Evolutionary conservation across 2,329 filamentous ascomycete species (phyloP).

Genomic region (Xylariaceae sp.): DNA sequence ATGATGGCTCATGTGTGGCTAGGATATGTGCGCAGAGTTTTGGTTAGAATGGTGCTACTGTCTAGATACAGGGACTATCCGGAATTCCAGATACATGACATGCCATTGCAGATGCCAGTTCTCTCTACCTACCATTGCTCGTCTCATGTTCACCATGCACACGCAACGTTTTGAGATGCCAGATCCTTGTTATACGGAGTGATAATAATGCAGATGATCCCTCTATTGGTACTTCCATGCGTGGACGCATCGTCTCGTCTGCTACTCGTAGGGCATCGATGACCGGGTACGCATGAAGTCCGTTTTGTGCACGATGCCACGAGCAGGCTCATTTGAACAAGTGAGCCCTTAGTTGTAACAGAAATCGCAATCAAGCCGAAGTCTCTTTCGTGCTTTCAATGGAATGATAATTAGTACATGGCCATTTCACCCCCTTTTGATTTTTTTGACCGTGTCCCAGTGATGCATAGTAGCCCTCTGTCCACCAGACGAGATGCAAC

Average conservation of each 20-base stretch:
- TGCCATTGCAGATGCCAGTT: slow-evolving; percentile 11
- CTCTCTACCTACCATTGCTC: slow-evolving; percentile 8
- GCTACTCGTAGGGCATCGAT: slow-evolving; percentile 17
- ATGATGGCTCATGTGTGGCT: slow-evolving; percentile 3
- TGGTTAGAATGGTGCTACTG: slow-evolving; percentile 8
- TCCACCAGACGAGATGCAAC: neutral
- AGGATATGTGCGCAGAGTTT: slow-evolving; percentile 11
- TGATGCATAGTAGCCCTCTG: neutral
- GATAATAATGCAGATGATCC: neutral
- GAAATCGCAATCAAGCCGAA: too few species aligned
- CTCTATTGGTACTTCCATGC: slow-evolving; percentile 12
- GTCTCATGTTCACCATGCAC: slow-evolving; percentile 3
- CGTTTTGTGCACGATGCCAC: slow-evolving; percentile 3
- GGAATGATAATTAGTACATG: too few species aligned
- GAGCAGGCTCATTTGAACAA: neutral
- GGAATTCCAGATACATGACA: slow-evolving; percentile 7
- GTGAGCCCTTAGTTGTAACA: too few species aligned
- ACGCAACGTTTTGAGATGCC: slow-evolving; percentile 12
- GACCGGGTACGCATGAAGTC: slow-evolving; percentile 9
- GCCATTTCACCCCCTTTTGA: neutral
- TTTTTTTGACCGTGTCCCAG: neutral
- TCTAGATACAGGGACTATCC: slow-evolving; percentile 3
- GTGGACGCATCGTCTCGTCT: slow-evolving; percentile 4
- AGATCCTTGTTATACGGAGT: neutral
- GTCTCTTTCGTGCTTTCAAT: too few species aligned